Evolutionary conservation across 2,329 filamentous ascomycete genomes (phyloP), one percentile per base, ranked within the genome.

Genomic region (Curvularia sp.): DNA sequence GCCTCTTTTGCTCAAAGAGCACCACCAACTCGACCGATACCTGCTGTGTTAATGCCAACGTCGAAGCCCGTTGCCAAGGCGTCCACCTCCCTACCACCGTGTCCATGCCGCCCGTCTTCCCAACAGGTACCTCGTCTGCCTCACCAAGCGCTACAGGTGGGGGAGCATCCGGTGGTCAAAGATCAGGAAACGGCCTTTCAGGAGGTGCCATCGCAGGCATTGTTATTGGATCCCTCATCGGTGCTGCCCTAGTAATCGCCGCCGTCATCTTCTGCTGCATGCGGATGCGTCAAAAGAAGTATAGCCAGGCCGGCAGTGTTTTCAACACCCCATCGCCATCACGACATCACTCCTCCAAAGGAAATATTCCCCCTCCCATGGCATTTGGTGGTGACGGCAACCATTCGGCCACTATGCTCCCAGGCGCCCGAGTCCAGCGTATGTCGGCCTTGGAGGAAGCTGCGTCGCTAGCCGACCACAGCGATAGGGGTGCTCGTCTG

Each of bases 11-110:
- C 77, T 85, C 86, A 42, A 83, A 88, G 6, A 94, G 91, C 68
- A 93, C 93, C 28, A 86, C 89, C 62, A 98, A 98, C 78, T 90
- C 92, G 9, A 98, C 94, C 50, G 94, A 98, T 76, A 96, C 93
- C 3, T 99, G 95, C 81, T 99, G 95, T 77, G 89, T 93, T 71
- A 92, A 88, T 69, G 88, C 93, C 5, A 84, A 92, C 61, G 88
- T 89, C n/a, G 85, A 91, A 58, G 80, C 80, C 26, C 86, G 88
- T 63, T 99, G 95, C 76, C 80, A 85, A 49, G 86, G 86, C 50
- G 90, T 99, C n/a, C 82, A 85, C 26, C 81, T 99, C 6, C 95
- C 95, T 0, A 86, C 87, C 0, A 89, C 93, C 48, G 80, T 82
- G 15, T 83, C 84, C 3, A 78, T 88, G 64, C 80, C 82, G n/a